phyloP scores from a whole-genome alignment of 768 basidiomycete genomes.

The Crassisporium funariophilum region DNA sequence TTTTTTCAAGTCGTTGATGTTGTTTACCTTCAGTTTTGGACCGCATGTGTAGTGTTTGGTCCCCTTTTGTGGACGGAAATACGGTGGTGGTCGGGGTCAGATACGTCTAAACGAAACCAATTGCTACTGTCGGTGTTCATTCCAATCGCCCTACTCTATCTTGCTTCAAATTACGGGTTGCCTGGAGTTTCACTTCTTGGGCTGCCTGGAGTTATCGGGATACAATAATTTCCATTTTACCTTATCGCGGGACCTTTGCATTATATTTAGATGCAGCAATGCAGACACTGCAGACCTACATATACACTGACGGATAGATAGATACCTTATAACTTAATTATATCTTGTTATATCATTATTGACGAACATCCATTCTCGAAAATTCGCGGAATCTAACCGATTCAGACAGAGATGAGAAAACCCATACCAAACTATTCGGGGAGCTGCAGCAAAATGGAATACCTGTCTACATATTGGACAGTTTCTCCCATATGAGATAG shows the following conservation, averaged over 20 bases:
- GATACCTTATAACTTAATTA: no score
- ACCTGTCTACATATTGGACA: no score
- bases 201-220: neutral
- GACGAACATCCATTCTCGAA: no score
- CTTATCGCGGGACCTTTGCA: neutral
- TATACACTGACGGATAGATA: no score
- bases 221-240: neutral
- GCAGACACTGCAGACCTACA: no score
- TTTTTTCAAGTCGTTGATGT: constrained; percentile 3
- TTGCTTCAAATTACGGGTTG: constrained; percentile 14
- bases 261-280: neutral
- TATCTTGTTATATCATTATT: no score
- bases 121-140: constrained; percentile 18
- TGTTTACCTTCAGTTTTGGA: constrained; percentile 70
- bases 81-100: constrained; percentile 61
- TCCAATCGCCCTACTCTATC: constrained; percentile 18
- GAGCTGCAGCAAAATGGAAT: no score
- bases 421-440: no score
- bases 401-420: no score
- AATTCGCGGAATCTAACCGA: no score
- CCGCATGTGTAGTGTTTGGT: constrained; percentile 85
- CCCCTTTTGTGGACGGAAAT: constrained; percentile 90
- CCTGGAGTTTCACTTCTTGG: constrained; percentile 9
- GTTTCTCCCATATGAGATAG: no score
- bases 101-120: constrained; percentile 20